phyloP scores from a whole-genome alignment of 1,284 basidiomycete genomes.

The Fomitopsis palustris region DNA sequence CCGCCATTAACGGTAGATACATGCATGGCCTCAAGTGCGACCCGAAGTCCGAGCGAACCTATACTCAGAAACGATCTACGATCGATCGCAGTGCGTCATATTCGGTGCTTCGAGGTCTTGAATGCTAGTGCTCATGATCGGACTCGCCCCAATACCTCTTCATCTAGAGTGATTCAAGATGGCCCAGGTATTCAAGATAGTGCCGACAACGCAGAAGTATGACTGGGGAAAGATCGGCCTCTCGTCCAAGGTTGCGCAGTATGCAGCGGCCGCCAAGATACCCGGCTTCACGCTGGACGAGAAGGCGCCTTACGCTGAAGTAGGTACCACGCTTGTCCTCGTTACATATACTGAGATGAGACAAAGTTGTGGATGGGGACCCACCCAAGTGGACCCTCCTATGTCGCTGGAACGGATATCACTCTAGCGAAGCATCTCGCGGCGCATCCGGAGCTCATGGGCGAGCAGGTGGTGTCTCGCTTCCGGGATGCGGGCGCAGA shows the following conservation, averaged over 20 bases:
- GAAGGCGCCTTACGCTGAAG: constrained; percentile 63
- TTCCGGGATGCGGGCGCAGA: constrained; percentile 46
- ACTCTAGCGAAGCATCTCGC: constrained; percentile 63
- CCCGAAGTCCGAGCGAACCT: too few relatives aligned
- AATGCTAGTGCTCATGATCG: too few relatives aligned
- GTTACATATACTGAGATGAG: constrained; percentile 10
- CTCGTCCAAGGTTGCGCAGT: constrained; percentile 60
- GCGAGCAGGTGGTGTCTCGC: constrained; percentile 56
- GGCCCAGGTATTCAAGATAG: constrained; percentile 57
- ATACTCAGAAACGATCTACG: not conserved
- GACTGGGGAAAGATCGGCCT: constrained; percentile 72
- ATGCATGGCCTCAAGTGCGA: too few relatives aligned
- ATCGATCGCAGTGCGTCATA: not conserved
- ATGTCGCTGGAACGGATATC: constrained; percentile 34
- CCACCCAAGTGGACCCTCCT: constrained; percentile 85
- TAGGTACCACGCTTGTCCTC: constrained; percentile 25
- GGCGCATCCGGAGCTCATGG: constrained; percentile 67
- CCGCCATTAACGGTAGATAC: too few relatives aligned
- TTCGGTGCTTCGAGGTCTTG: not conserved
- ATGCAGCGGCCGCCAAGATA: constrained; percentile 38
- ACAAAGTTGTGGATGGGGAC: constrained; percentile 97
- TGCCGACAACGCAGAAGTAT: constrained; percentile 68
- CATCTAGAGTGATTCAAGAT: constrained; percentile 3
- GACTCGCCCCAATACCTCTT: not conserved
- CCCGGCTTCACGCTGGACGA: constrained; percentile 50